Evolutionary conservation across 345 rosid species (phyloP).

Genomic region (Lepidium africanum): DNA sequence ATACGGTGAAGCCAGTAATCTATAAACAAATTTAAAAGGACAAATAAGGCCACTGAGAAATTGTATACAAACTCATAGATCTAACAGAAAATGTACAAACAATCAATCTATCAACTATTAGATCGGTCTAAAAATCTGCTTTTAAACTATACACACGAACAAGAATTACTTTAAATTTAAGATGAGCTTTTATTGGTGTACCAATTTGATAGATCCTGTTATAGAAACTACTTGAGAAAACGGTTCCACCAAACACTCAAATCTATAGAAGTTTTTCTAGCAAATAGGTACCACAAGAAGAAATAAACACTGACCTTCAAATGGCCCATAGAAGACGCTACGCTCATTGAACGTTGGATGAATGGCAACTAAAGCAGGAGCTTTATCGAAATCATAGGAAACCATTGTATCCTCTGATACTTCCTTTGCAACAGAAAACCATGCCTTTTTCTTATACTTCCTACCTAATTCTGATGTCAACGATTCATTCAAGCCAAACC

Average conservation of each 20-base stretch:
- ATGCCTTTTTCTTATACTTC: slow-evolving; percentile 88
- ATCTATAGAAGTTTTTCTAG: too few species aligned
- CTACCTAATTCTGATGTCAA: slow-evolving; percentile 39
- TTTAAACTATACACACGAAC: not conserved
- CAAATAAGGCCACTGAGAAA: too few species aligned
- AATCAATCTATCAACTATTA: not conserved
- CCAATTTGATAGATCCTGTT: not conserved
- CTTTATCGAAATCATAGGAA: slow-evolving; percentile 64
- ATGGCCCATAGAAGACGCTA: slow-evolving; percentile 76
- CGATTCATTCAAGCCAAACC: slow-evolving; percentile 68
- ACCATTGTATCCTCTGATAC: slow-evolving; percentile 74
- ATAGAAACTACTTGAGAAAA: not conserved
- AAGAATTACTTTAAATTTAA: not conserved
- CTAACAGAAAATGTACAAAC: not conserved
- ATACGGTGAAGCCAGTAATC: not conserved
- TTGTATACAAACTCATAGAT: not conserved
- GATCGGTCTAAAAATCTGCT: not conserved
- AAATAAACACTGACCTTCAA: slow-evolving; percentile 57
- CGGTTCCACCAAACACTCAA: not conserved
- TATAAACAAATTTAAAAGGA: not conserved
- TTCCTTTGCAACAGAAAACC: slow-evolving; percentile 82
- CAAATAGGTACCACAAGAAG: not conserved
- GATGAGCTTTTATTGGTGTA: not conserved
- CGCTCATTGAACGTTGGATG: slow-evolving; percentile 64
- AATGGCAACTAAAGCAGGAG: slow-evolving; percentile 62